Evolutionary conservation across 495 filamentous ascomycete species (phyloP).

Genomic region (Penicillium simplicissimum): DNA sequence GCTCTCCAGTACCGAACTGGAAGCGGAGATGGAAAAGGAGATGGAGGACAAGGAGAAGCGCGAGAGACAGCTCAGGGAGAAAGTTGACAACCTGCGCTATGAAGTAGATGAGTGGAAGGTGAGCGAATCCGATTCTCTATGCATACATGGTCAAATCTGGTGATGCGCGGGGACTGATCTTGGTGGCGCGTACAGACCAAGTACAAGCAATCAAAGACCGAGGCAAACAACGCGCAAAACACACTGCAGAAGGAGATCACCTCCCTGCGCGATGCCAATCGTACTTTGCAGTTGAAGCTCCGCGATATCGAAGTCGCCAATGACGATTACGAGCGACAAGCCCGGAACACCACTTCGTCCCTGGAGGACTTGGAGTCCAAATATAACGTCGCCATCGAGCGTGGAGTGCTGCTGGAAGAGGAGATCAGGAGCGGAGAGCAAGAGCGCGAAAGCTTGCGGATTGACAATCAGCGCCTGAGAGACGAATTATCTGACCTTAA

Average conservation of each 20-base stretch:
- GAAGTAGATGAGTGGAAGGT: constrained; percentile 99
- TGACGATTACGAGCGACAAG: constrained; percentile 96
- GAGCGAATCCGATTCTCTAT: constrained; percentile 24
- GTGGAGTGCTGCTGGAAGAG: constrained; percentile 89
- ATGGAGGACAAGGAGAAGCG: constrained; percentile 93
- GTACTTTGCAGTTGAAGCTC: constrained; percentile 76
- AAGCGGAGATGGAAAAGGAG: constrained; percentile 94
- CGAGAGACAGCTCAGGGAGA: constrained; percentile 81
- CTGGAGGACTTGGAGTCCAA: constrained; percentile 97
- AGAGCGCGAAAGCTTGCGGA: constrained; percentile 82
- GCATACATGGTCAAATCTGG: not conserved
- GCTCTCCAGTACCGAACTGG: constrained; percentile 87
- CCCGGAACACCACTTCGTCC: constrained; percentile 88
- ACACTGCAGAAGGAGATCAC: constrained; percentile 95
- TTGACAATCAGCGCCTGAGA: constrained; percentile 82
- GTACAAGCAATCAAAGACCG: constrained; percentile 91
- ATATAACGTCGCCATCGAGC: constrained; percentile 90
- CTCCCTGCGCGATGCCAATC: constrained; percentile 76
- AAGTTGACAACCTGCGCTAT: constrained; percentile 77
- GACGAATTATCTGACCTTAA: constrained; percentile 91
- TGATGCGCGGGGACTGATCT: not conserved
- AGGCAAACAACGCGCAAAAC: constrained; percentile 80
- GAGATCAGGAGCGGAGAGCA: constrained; percentile 88
- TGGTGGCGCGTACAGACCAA: constrained; percentile 63
- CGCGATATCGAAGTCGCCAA: constrained; percentile 97